Base-by-base conservation (phyloP, 2,329 filamentous ascomycete species). In the Gnomoniopsis sp. region DNA sequence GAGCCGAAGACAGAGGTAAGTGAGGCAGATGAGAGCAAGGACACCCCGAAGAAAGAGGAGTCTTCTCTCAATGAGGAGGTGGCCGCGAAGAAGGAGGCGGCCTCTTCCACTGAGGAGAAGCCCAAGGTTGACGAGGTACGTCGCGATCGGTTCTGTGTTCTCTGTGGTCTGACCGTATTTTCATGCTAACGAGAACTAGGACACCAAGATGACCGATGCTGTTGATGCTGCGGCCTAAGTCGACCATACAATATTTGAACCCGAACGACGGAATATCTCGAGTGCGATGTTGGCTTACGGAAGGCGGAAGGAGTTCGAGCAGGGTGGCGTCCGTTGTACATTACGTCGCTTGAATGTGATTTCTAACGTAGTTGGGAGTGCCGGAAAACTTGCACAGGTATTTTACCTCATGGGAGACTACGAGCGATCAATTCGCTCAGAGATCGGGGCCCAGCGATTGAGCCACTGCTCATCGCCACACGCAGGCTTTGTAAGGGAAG, bases 151-250 rank as follows among this genome's bases (percentile, higher is more conserved):
- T 51, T 7, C 11, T 38, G 10, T 8, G 4, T 30, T 30, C 26
- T 4, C 2, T 14, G 23, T 38, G 23, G 14, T 22, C 19, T 8
- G 22, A 8, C 4, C 8, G 8, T 4, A 30, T 30, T 36, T 8
- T 49, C 49, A 17, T 22, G 15, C 47, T 34, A 30, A 11, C 47
- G 14, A 17, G 23, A 11, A 23, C 51, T 53, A 71, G 67, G 62
- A 66, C 63, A 55, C 62, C 51, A 70, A 69, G 61, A 64, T 69
- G 38, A 58, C 70, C 22, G 72, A 72, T 64, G 66, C 71, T 23
- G 70, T 74, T 46, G 74, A 76, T 58, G 67, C 74, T n/a, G 63
- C 70, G 23, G 71, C 74, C 56, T 77, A 67, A 65, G 60, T 49
- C 21, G 11, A 23, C 14, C 36, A 17, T 17, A 38, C 8, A 7